These are phyloP conservation scores for Phytophthora parvispora DNA, from an alignment of 352 stramenopile species.

Conservation along the genomic window DNA sequence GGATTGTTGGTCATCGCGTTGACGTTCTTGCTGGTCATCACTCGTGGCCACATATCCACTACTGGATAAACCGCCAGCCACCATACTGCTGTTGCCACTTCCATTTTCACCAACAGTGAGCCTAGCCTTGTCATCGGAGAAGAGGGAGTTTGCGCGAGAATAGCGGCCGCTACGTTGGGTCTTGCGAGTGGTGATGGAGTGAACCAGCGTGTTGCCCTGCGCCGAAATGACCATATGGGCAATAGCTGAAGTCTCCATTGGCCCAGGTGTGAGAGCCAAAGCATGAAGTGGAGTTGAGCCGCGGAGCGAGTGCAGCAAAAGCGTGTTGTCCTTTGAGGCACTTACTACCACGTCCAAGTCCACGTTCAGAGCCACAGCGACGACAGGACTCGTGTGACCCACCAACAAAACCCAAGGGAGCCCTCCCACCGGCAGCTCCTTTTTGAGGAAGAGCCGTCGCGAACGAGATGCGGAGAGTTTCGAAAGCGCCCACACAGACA, in stretches of 20 bases:
- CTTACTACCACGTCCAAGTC: constrained; percentile 88
- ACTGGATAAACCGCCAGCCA: constrained; percentile 43
- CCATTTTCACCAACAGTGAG: constrained; percentile 43
- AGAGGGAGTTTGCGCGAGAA: constrained; percentile 49
- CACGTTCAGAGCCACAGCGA: constrained; percentile 85
- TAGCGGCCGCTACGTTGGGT: constrained; percentile 41
- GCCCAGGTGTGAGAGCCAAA: constrained; percentile 62
- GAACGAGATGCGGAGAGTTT: constrained; percentile 83
- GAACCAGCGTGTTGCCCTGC: constrained; percentile 77
- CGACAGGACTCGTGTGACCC: constrained; percentile 81
- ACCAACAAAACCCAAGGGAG: constrained; percentile 85
- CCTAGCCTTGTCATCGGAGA: constrained; percentile 55
- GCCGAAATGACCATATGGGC: constrained; percentile 83
- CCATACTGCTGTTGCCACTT: constrained; percentile 44
- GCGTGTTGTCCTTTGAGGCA: constrained; percentile 77
- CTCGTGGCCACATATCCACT: constrained; percentile 41
- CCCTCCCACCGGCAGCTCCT: constrained; percentile 81
- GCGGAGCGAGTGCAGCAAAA: constrained; percentile 83
- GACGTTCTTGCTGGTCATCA: constrained; percentile 30
- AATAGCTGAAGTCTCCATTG: constrained; percentile 58
- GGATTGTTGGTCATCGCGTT: constrained; percentile 59
- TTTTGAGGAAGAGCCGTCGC: constrained; percentile 89
- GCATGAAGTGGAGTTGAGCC: constrained; percentile 79
- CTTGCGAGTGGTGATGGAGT: constrained; percentile 63
- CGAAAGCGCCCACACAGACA: constrained; percentile 89